phyloP scores from a whole-genome alignment of 345 rosid genomes.

The Garcia nutans region DNA sequence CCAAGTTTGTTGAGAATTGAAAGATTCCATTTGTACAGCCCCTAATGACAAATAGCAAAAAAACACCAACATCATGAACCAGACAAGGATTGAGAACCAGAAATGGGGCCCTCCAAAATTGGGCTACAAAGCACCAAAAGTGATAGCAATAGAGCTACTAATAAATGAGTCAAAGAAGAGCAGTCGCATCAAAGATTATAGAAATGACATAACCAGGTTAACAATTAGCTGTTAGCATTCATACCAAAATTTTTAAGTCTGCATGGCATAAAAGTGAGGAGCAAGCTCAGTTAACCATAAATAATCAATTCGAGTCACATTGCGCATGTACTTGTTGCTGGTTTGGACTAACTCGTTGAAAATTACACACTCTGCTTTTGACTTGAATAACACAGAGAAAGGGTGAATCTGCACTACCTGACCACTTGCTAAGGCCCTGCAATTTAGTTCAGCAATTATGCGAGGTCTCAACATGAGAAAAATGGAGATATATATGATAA shows the following conservation, averaged over 20 bases:
- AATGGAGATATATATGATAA: neutral
- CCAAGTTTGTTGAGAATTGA: neutral
- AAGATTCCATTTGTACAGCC: neutral
- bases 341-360: constrained; percentile 87
- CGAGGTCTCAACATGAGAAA: constrained; percentile 5
- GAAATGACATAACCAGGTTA: neutral
- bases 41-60: neutral
- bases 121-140: neutral
- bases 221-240: neutral
- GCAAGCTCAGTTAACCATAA: constrained; percentile 86
- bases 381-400: constrained; percentile 63
- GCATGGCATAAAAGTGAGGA: constrained; percentile 68
- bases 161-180: neutral
- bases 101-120: neutral
- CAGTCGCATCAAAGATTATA: constrained; percentile 3
- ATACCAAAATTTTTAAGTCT: constrained; percentile 36
- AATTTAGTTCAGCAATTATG: constrained; percentile 23
- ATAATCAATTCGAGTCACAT: constrained; percentile 67
- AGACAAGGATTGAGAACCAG: neutral
- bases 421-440: constrained; percentile 89
- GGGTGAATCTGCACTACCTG: constrained; percentile 88
- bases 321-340: constrained; percentile 73
- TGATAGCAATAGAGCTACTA: neutral
- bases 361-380: constrained; percentile 74
- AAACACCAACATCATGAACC: too few relatives aligned